phyloP scores from a whole-genome alignment of 2,329 filamentous ascomycete species.

The Ascochyta pisi region DNA sequence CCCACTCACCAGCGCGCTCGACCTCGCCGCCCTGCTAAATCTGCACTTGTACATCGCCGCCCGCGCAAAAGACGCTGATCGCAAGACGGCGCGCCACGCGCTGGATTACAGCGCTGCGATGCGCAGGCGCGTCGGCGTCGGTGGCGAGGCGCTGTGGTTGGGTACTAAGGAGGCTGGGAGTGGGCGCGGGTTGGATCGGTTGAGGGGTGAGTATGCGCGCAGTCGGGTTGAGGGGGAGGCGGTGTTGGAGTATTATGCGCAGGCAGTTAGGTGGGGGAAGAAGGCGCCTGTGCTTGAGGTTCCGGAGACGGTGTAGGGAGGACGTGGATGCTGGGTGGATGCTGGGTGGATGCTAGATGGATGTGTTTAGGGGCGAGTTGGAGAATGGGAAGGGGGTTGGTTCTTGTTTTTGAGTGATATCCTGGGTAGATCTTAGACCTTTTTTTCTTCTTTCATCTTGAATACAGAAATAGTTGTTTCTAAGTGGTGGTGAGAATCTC shows the following conservation, averaged over 20 bases:
- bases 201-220: slow-evolving; percentile 26
- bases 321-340: background rate
- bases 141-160: slow-evolving; percentile 29
- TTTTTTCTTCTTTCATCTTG: background rate
- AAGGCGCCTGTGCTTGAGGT: slow-evolving; percentile 26
- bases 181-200: slow-evolving; percentile 13
- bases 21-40: slow-evolving; percentile 36
- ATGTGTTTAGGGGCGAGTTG: background rate
- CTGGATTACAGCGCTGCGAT: slow-evolving; percentile 32
- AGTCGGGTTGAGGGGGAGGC: slow-evolving; percentile 22
- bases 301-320: slow-evolving; percentile 26
- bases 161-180: background rate
- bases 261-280: slow-evolving; percentile 30
- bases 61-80: slow-evolving; percentile 28
- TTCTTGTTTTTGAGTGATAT: slow-evolving; percentile 6
- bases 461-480: background rate
- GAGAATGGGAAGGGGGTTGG: background rate
- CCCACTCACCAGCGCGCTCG: slow-evolving; percentile 20
- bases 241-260: slow-evolving; percentile 34
- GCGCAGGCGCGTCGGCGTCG: slow-evolving; percentile 24
- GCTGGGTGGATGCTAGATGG: background rate
- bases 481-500: no score
- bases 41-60: slow-evolving; percentile 28
- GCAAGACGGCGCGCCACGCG: slow-evolving; percentile 31
- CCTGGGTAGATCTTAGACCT: slow-evolving; percentile 3